phyloP scores from a whole-genome alignment of 495 filamentous ascomycete genomes.

The Astrothelium subdiscretum region DNA sequence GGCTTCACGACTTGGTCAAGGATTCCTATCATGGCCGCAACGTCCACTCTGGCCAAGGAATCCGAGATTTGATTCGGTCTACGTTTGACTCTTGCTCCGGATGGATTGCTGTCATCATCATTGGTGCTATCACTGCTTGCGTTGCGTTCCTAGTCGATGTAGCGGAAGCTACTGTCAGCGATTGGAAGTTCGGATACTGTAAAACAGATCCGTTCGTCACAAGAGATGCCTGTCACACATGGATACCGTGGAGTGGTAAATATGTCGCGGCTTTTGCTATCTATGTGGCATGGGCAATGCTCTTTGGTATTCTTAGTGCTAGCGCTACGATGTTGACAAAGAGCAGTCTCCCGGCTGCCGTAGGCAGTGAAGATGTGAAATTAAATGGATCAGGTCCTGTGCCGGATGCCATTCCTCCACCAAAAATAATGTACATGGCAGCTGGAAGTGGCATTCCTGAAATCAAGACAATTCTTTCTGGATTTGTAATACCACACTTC shows the following conservation, averaged over 20 bases:
- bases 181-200: conserved; percentile 46
- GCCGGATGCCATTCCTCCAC: conserved; percentile 12
- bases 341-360: conserved; percentile 34
- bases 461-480: conserved; percentile 48
- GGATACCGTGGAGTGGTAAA: conserved; percentile 34
- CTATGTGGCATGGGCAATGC: conserved; percentile 39
- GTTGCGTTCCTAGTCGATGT: conserved; percentile 46
- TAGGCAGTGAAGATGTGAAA: conserved; percentile 17
- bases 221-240: conserved; percentile 30
- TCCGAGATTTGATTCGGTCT: conserved; percentile 24
- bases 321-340: conserved; percentile 42
- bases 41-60: conserved; percentile 29
- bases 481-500: conserved; percentile 47
- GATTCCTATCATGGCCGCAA: conserved; percentile 41
- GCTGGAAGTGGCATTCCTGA: conserved; percentile 47
- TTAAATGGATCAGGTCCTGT: conserved; percentile 8
- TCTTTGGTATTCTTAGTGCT: conserved; percentile 39
- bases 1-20: conserved; percentile 49
- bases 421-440: conserved; percentile 47
- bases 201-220: conserved; percentile 33
- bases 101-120: conserved; percentile 41
- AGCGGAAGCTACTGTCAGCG: conserved; percentile 39
- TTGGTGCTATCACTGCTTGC: conserved; percentile 42
- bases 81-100: conserved; percentile 37
- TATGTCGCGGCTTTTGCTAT: conserved; percentile 34